phyloP scores from a whole-genome alignment of 1,284 basidiomycete genomes.

The Malassezia brasiliensis region DNA sequence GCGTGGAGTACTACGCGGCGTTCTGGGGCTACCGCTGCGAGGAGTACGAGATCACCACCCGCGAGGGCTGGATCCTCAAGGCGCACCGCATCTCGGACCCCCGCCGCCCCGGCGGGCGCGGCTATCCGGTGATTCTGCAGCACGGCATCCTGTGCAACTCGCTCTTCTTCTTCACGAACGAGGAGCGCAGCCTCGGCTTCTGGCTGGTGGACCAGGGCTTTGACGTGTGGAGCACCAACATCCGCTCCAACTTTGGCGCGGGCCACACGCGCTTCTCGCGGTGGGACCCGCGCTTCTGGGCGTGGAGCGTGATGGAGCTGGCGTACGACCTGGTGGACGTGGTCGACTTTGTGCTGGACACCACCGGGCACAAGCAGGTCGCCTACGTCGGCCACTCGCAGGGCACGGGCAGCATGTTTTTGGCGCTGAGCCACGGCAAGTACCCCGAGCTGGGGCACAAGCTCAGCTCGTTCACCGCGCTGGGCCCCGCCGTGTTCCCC shows the following conservation, averaged over 20 bases:
- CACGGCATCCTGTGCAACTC: conserved; percentile 48
- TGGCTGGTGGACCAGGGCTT: conserved; percentile 48
- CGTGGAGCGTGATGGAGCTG: conserved; percentile 45
- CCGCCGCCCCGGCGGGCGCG: conserved; percentile 32
- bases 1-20: conserved; percentile 43
- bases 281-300: conserved; percentile 47
- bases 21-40: conserved; percentile 49
- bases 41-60: conserved; percentile 43
- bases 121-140: conserved; percentile 45
- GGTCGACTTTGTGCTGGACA: conserved; percentile 41
- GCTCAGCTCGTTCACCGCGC: conserved; percentile 38
- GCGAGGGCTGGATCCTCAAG: conserved; percentile 46
- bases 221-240: conserved; percentile 47
- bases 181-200: conserved; percentile 46
- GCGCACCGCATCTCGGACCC: conserved; percentile 46
- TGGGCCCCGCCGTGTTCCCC: conserved; percentile 46
- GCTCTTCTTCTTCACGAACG: conserved; percentile 40
- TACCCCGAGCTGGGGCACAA: conserved; percentile 41
- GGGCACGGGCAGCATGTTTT: conserved; percentile 45
- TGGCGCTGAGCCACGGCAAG: conserved; percentile 41
- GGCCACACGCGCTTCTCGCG: conserved; percentile 41
- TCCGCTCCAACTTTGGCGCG: conserved; percentile 42
- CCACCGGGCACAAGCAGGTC: conserved; percentile 32
- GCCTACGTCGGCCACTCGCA: conserved; percentile 47
- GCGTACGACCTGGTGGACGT: conserved; percentile 42